Percentiles rank a stretch among this genome's conserved stretches.
Conservation (phyloP, 495 filamentous ascomycete species). For the Patellaria atrata region DNA sequence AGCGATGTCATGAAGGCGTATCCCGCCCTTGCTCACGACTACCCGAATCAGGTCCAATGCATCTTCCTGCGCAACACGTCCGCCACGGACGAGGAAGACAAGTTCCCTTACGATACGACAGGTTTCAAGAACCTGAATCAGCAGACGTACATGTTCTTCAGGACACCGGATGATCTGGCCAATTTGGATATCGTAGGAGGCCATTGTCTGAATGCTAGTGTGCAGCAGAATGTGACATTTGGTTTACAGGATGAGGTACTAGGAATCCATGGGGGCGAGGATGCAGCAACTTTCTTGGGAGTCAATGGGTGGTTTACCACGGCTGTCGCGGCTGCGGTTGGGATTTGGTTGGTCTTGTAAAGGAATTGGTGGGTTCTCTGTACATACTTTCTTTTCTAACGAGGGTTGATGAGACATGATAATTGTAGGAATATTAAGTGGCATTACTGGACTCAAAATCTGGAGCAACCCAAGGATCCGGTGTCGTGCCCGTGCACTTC, state of each 20-base stretch:
- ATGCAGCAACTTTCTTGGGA: conserved; percentile 1
- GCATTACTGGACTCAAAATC: too few relatives aligned
- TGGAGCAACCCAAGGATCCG: too few relatives aligned
- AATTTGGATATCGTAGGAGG: conserved; percentile 55
- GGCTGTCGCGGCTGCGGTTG: conserved; percentile 13
- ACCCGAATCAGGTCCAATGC: conserved; percentile 59
- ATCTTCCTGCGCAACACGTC: conserved; percentile 64
- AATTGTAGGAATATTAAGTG: too few relatives aligned
- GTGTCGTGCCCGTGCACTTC: too few relatives aligned
- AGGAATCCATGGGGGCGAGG: conserved; percentile 18
- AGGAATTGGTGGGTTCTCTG: too few relatives aligned
- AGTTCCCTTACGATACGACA: conserved; percentile 60
- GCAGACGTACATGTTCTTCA: conserved; percentile 65
- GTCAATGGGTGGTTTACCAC: conserved; percentile 8
- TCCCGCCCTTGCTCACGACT: conserved; percentile 46
- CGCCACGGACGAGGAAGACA: conserved; percentile 44
- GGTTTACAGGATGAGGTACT: conserved; percentile 46
- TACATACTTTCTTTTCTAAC: too few relatives aligned
- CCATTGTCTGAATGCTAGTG: conserved; percentile 47
- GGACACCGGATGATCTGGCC: conserved; percentile 49
- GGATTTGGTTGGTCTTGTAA: conserved; percentile 7
- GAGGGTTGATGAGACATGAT: too few relatives aligned
- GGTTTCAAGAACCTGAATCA: conserved; percentile 51
- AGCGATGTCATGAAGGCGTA: conserved; percentile 65
- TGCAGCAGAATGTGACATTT: conserved; percentile 56